Conservation (phyloP, 345 rosid species). For the Syzygium jambos region DNA sequence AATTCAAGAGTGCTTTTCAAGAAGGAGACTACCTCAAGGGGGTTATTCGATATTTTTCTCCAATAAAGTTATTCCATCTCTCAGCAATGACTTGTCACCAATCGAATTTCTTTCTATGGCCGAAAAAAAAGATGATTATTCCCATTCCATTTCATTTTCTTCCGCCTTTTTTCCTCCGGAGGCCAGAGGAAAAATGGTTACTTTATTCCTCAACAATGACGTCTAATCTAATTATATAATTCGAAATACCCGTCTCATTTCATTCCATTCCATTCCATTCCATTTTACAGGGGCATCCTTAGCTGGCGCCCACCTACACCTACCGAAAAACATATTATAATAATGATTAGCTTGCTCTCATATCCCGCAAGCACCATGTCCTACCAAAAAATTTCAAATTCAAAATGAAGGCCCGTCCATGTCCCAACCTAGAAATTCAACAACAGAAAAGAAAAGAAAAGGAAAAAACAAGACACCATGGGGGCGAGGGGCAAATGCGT, state of each 20-base stretch:
- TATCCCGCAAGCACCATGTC: not conserved
- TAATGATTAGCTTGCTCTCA: not conserved
- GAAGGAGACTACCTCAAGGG: not conserved
- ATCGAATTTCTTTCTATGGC: not conserved
- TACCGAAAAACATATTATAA: not conserved
- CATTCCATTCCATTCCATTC: not conserved
- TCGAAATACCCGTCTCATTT: rapidly evolving
- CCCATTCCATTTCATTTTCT: not conserved
- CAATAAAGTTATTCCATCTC: not conserved
- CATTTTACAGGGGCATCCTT: not conserved
- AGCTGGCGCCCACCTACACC: not conserved
- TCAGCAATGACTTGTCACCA: not conserved
- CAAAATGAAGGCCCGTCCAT: not conserved
- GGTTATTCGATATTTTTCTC: not conserved
- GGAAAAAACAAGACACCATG: no score
- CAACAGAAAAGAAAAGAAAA: not conserved
- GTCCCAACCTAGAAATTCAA: not conserved
- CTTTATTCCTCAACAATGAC: not conserved
- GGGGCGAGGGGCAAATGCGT: not conserved
- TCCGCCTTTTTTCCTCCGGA: no score
- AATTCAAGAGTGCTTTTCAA: not conserved
- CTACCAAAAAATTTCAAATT: not conserved
- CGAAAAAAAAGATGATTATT: not conserved
- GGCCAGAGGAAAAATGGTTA: not conserved
- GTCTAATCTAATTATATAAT: not conserved